Conservation (phyloP, 345 rosid genomes). For the Boechera divaricarpa region DNA sequence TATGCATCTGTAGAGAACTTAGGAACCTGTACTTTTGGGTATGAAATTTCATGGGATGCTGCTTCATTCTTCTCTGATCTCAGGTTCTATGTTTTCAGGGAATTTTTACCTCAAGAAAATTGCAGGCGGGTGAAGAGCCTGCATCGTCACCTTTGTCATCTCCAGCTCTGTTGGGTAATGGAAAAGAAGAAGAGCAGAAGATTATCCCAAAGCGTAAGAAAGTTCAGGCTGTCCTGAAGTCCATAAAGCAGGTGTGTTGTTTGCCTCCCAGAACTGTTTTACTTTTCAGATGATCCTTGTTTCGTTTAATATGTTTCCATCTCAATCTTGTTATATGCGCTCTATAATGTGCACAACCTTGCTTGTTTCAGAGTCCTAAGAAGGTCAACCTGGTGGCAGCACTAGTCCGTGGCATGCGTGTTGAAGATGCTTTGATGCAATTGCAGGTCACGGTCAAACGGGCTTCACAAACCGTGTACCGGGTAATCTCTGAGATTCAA, state of each 20-base stretch:
- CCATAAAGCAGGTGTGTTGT: constrained; percentile 74
- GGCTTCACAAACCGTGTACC: constrained; percentile 84
- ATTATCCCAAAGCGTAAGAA: constrained; percentile 59
- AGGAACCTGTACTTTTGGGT: background rate
- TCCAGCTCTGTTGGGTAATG: constrained; percentile 54
- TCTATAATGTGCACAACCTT: constrained; percentile 8
- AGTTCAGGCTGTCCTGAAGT: constrained; percentile 88
- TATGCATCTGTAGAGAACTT: background rate
- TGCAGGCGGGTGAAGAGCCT: constrained; percentile 69
- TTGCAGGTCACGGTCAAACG: constrained; percentile 85
- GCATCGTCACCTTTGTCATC: constrained; percentile 81
- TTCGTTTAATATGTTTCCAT: background rate
- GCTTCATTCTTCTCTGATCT: constrained; percentile 9
- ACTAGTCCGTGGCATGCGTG: constrained; percentile 93
- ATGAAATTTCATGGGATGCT: constrained; percentile 13
- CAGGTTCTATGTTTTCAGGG: constrained; percentile 54
- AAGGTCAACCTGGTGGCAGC: constrained; percentile 95
- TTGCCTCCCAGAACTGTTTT: background rate
- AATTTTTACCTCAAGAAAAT: constrained; percentile 70
- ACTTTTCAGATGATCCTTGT: constrained; percentile 14
- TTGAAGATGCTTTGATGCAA: constrained; percentile 94
- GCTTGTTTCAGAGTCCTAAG: constrained; percentile 83
- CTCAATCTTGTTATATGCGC: background rate
- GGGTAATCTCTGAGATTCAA: constrained; percentile 52
- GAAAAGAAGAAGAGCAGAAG: constrained; percentile 71